Base-by-base conservation (phyloP, 768 basidiomycete genomes). In the Russula sp. region DNA sequence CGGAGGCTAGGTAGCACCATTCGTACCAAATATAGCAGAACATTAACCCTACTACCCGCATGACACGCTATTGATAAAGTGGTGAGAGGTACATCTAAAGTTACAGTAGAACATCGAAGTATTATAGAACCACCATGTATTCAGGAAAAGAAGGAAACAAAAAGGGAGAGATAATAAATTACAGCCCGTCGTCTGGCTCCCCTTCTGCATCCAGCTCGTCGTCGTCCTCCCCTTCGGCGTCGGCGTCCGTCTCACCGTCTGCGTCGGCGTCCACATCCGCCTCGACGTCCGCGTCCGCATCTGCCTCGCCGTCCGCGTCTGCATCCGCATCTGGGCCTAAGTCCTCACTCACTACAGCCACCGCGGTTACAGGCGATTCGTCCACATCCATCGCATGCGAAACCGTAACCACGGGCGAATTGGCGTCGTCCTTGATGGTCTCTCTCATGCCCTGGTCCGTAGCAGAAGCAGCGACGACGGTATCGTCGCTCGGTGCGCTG, bases 401-500 rank as follows among this genome's bases (percentile, higher is more conserved):
- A 11, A 31, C 53, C 22, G 10, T 31, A 34, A 44, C 62, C 3
- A 49, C 16, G 13, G 53, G 57, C 45, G 51, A 55, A 22, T 55
- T 55, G 16, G 63, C 66, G 13, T 65, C 54, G 52, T 53, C 45
- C 44, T 49, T 66, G 31, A 56, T 48, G 6, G 10, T 35, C 27
- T 32, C 55, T 11, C 57, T 32, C 27, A 40, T 39, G 31, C 44
- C 54, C 8, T 49, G 53, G 3, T 13, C 54, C 18, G 35, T 16
- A 31, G 4, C 71, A 42, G 79, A 77, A 13, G 70, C 65, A 16
- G 74, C 77, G 51, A 77, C 76, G 47, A 84, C 75, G 9, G 82
- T 85, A 57, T 82, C 82, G 64, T 86, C 86, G 68, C 80, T 84
- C 35, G 82, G 81, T 61, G 78, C 75, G 65, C 84, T 85, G 68